Evolutionary conservation across 352 stramenopile genomes (phyloP), one percentile per base, ranked within the genome.

Genomic region (Phytophthora sp.): DNA sequence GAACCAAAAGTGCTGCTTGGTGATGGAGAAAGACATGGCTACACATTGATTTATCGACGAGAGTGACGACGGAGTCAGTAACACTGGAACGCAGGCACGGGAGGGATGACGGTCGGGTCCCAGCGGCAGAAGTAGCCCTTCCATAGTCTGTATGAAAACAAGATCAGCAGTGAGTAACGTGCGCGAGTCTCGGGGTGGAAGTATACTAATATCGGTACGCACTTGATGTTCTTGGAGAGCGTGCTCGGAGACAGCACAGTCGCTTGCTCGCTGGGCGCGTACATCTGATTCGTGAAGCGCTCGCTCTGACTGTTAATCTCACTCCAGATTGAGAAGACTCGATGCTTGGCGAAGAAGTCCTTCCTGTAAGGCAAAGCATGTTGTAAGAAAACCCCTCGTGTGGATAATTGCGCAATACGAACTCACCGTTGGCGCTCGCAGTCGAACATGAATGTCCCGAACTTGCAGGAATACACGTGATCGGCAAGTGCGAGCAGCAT

Each of bases 401-500:
- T n/a, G n/a, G n/a, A n/a, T n/a, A n/a, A n/a, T n/a, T n/a, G n/a
- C n/a, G 21, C 8, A 26, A 60, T 48, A 32, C 12, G 55, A n/a
- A 65, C 76, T 43, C 43, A 89, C 76, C 88, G 72, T 64, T 97
- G 87, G 42, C 88, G 89, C 63, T 98, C 97, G 44, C 86, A 98
- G 79, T 99, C 95, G 62, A 97, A 99, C 76, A 99, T 91, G 66
- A 99, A 98, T 15, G 92, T 99, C 30, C 97, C 96, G 65, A 98
- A 99, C 34, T 98, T 97, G 74, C 96, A 98, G 15, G 91, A 98
- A 66, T 98, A 99, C 12, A 99, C 80, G 60, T 99, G 92, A 53
- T 99, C 96, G 0, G 94, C 95, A 2, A 99, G 75, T 8, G 93
- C 70, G n/a, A 99, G 66, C 28, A 99, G 70, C 5, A 97, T 50